These are phyloP conservation scores for Microascus cirrosus DNA, from an alignment of 2,329 filamentous ascomycete genomes.

Conservation along the genomic window DNA sequence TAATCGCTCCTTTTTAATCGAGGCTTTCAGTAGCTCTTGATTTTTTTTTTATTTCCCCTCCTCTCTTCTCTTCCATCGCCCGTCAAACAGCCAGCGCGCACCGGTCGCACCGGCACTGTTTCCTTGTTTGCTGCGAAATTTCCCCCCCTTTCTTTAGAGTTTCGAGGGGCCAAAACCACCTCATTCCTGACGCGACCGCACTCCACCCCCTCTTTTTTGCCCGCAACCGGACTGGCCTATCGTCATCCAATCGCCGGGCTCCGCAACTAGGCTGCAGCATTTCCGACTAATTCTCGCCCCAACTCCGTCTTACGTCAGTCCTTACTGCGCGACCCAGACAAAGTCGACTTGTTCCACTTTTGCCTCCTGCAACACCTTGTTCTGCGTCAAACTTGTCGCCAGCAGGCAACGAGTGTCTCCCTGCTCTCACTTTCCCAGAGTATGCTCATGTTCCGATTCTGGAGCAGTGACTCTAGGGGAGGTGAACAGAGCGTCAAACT, in stretches of 20 bases:
- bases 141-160: not conserved
- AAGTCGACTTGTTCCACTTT: constrained; percentile 1
- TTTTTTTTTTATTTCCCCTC: constrained; percentile 9
- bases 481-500: constrained; percentile 37
- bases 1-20: constrained; percentile 15
- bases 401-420: not conserved
- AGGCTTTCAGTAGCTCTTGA: constrained; percentile 40
- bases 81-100: constrained; percentile 14
- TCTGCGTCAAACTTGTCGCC: constrained; percentile 6
- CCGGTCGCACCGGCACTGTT: constrained; percentile 7
- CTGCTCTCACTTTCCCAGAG: constrained; percentile 14
- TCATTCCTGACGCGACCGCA: constrained; percentile 1
- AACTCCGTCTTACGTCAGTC: constrained; percentile 7
- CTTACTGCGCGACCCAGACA: constrained; percentile 9
- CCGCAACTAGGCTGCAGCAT: constrained; percentile 2
- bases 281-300: constrained; percentile 2
- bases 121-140: constrained; percentile 5
- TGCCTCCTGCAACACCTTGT: constrained; percentile 9
- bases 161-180: not conserved
- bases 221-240: not conserved
- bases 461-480: constrained; percentile 46
- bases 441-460: constrained; percentile 52
- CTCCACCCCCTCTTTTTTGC: not conserved
- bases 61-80: constrained; percentile 9
- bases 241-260: not conserved